Evolutionary conservation across 164 flowering plant species (phyloP).

Genomic region (Magnolia sinica): DNA sequence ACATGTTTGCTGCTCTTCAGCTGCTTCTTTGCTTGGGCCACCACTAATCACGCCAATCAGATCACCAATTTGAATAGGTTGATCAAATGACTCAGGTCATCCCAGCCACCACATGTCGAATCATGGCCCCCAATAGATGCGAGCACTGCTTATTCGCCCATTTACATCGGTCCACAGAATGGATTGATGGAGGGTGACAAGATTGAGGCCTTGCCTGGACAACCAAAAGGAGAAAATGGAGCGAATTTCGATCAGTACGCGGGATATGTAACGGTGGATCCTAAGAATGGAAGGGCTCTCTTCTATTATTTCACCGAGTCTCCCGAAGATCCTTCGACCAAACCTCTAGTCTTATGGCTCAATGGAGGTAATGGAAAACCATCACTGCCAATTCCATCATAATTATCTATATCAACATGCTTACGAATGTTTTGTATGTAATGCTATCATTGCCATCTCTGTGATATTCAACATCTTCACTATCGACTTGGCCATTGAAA

Average conservation of each 20-base stretch:
- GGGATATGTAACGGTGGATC: slow-evolving; percentile 46
- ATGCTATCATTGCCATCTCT: no score
- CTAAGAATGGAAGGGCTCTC: slow-evolving; percentile 34
- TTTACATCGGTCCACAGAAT: slow-evolving; percentile 23
- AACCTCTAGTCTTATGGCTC: slow-evolving; percentile 9
- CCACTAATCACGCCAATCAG: background rate
- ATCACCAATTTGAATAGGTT: background rate
- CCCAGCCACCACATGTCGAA: background rate
- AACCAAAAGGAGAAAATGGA: slow-evolving; percentile 38
- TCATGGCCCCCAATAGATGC: background rate
- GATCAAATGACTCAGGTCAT: slow-evolving; percentile 1
- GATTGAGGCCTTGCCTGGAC: slow-evolving; percentile 45
- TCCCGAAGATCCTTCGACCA: background rate
- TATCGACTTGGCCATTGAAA: no score
- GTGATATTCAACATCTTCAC: no score
- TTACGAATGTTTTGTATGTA: no score
- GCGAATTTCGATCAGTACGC: slow-evolving; percentile 48
- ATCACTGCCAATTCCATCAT: background rate
- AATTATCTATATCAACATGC: no score
- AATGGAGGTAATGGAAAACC: slow-evolving; percentile 5
- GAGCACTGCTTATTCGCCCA: background rate
- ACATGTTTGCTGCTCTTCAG: background rate
- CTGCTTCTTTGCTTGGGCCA: slow-evolving; percentile 1
- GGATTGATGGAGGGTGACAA: slow-evolving; percentile 37
- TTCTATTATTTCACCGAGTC: slow-evolving; percentile 8